Evolutionary conservation across 1,284 basidiomycete genomes (phyloP).

Genomic region (Marasmius oreades): DNA sequence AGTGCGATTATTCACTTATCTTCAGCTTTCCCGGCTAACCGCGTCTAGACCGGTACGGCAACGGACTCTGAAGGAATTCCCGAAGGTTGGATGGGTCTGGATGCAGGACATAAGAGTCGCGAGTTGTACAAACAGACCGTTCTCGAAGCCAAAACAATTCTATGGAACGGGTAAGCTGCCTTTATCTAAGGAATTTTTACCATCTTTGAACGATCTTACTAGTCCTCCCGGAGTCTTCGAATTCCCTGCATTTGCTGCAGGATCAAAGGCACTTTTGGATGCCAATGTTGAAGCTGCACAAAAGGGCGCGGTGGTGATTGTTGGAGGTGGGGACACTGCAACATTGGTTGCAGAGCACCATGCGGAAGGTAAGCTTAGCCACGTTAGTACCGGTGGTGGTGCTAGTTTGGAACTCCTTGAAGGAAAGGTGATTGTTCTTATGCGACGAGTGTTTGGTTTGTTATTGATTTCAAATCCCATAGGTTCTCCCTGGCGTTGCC

Average conservation of each 20-base stretch:
- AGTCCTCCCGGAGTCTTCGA: slow-evolving; percentile 97
- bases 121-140: slow-evolving; percentile 82
- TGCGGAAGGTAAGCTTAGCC: slow-evolving; percentile 87
- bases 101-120: slow-evolving; percentile 80
- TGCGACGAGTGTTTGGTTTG: neutral
- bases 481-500: slow-evolving; percentile 84
- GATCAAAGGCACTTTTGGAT: slow-evolving; percentile 84
- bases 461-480: slow-evolving; percentile 1
- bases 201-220: slow-evolving; percentile 5
- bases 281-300: slow-evolving; percentile 87
- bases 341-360: slow-evolving; percentile 84
- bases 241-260: slow-evolving; percentile 87
- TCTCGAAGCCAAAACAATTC: slow-evolving; percentile 89
- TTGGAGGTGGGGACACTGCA: slow-evolving; percentile 92
- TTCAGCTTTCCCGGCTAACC: neutral
- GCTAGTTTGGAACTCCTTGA: slow-evolving; percentile 94
- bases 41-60: slow-evolving; percentile 62
- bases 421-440: slow-evolving; percentile 74
- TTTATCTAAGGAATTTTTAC: neutral
- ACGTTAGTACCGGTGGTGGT: slow-evolving; percentile 97
- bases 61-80: slow-evolving; percentile 88
- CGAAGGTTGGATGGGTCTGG: slow-evolving; percentile 93
- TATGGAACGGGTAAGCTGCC: slow-evolving; percentile 86
- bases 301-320: slow-evolving; percentile 89
- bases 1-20: slow-evolving; percentile 39